These are phyloP conservation scores for Ceratobasidium sp. DNA, from an alignment of 1,284 basidiomycete genomes.

Conservation along the genomic window DNA sequence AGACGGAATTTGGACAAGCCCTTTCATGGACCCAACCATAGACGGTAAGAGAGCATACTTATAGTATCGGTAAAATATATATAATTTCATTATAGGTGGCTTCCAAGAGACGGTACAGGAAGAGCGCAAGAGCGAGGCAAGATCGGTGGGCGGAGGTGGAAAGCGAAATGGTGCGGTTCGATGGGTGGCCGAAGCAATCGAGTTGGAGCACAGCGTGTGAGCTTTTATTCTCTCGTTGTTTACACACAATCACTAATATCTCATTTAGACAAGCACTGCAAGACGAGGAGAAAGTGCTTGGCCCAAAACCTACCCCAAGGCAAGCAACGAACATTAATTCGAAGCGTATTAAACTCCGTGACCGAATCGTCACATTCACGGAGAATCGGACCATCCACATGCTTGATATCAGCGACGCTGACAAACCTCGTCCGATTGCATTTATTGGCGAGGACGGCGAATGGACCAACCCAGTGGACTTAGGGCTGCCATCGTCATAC, in stretches of 20 bases:
- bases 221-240: background rate
- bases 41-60: no score
- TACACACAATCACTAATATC: background rate
- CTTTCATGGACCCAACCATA: slow-evolving; percentile 5
- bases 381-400: background rate
- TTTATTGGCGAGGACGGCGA: background rate
- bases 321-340: background rate
- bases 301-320: background rate
- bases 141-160: background rate
- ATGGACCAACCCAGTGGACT: background rate
- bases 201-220: slow-evolving; percentile 14
- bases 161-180: background rate
- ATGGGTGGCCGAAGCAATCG: slow-evolving; percentile 8
- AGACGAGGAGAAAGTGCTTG: slow-evolving; percentile 6
- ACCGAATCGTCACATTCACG: background rate
- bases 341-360: slow-evolving; percentile 1
- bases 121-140: background rate
- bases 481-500: slow-evolving; percentile 14
- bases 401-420: background rate
- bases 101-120: slow-evolving; percentile 2
- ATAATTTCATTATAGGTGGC: no score
- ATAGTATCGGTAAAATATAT: no score
- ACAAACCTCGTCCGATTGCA: background rate
- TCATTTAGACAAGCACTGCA: background rate
- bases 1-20: slow-evolving; percentile 6